phyloP scores from a whole-genome alignment of 495 filamentous ascomycete genomes.

The Hamigera avellanea region DNA sequence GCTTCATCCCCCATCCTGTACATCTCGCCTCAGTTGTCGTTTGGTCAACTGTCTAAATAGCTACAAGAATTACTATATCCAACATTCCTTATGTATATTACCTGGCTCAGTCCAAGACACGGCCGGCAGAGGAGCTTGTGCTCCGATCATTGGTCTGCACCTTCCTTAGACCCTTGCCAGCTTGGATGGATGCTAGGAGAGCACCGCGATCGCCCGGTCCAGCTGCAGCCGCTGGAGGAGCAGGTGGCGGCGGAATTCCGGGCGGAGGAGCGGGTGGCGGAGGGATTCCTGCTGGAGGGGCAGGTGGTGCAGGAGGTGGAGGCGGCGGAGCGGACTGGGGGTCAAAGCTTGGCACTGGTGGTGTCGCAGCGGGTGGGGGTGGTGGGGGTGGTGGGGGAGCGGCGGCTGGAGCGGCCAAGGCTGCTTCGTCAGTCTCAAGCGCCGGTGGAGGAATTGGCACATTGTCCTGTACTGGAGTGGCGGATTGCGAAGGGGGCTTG shows the following conservation, averaged over 20 bases:
- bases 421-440: conserved; percentile 10
- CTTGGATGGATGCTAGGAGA: conserved; percentile 69
- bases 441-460: conserved; percentile 26
- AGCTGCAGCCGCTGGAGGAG: conserved; percentile 21
- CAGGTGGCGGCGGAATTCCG: conserved; percentile 24
- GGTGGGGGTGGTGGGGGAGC: conserved; percentile 31
- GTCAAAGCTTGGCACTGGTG: conserved; percentile 8
- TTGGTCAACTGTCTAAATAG: no score
- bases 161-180: conserved; percentile 67
- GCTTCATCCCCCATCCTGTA: no score
- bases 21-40: no score
- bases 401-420: conserved; percentile 16
- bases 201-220: conserved; percentile 40
- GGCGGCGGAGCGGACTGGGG: conserved; percentile 37
- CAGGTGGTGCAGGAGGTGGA: conserved; percentile 30
- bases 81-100: no score
- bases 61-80: no score
- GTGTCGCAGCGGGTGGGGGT: conserved; percentile 18
- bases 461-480: conserved; percentile 26
- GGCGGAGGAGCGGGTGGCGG: conserved; percentile 45
- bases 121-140: conserved; percentile 52
- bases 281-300: conserved; percentile 20
- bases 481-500: conserved; percentile 36
- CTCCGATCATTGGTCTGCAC: conserved; percentile 80
- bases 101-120: conserved; percentile 40